Evolutionary conservation across 805 yeast genomes (phyloP).

Genomic region (Zygosaccharomyces bailii): DNA sequence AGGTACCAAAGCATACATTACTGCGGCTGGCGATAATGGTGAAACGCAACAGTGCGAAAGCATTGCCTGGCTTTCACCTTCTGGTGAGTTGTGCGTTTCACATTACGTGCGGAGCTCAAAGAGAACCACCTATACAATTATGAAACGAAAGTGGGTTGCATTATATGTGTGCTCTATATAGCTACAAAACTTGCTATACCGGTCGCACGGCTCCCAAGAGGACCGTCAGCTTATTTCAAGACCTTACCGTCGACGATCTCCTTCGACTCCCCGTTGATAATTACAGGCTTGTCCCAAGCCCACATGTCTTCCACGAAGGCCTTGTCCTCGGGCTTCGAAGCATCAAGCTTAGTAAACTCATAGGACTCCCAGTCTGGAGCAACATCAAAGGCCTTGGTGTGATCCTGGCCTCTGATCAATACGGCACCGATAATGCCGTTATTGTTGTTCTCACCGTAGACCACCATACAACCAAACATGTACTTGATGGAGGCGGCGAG

Average conservation of each 20-base stretch:
- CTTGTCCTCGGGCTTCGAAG: slow-evolving; percentile 69
- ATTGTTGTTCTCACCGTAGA: slow-evolving; percentile 97
- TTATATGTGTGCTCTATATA: background rate
- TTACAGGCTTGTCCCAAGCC: slow-evolving; percentile 97
- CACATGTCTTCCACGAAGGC: slow-evolving; percentile 84
- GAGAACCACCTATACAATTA: no score
- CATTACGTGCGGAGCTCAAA: no score
- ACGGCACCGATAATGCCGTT: slow-evolving; percentile 96
- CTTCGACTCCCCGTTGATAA: slow-evolving; percentile 69
- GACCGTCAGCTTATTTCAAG: slow-evolving; percentile 56
- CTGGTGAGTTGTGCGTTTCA: no score
- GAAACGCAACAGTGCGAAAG: no score
- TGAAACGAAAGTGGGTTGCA: background rate
- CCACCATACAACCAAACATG: slow-evolving; percentile 90
- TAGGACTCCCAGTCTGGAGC: slow-evolving; percentile 99
- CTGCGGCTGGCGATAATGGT: no score
- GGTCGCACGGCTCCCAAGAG: background rate
- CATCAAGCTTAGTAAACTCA: slow-evolving; percentile 76
- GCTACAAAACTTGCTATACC: background rate
- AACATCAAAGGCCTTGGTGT: slow-evolving; percentile 88
- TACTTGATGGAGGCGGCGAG: slow-evolving; percentile 86
- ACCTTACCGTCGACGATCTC: slow-evolving; percentile 98
- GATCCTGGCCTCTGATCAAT: slow-evolving; percentile 92
- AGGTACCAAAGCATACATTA: no score
- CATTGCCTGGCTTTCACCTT: no score